Evolutionary conservation across 306 rosid species (phyloP), one percentile per base, ranked within the genome.

Genomic region (Ceratonia siliqua): DNA sequence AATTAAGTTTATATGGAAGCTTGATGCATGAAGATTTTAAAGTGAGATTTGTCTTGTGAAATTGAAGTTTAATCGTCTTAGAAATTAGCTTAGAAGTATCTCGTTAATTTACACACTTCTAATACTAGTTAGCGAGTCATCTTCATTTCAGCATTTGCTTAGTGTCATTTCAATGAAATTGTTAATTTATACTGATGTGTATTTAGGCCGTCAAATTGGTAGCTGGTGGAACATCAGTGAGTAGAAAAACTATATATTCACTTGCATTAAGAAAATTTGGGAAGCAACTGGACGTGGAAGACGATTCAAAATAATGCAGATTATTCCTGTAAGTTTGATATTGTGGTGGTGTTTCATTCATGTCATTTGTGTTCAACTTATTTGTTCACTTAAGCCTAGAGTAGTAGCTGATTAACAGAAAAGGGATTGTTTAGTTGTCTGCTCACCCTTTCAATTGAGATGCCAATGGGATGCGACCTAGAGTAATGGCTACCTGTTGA

Each of bases 171-270:
- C 46, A 28, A 39, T 66, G 21, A 67, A 53, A 65, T 78, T 64
- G 45, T 64, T 68, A 1, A 38, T 21, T 38, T 36, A 2, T 20
- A 10, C 48, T 5, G 9, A 35, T 62, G 11, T 36, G 66, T 58
- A 30, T 80, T 52, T 78, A 95, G 99, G 99, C 98, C 38, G 98
- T 95, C 83, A 95, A 95, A 80, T 72, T 90, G 86, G 97, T 87
- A 41, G 88, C 92, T 20, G 45, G 75, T 45, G 86, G 74, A 81
- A 85, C 96, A 42, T 89, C 96, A 10, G 82, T 64, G 36, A 79
- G 85, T 76, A 90, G 80, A 85, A 95, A 95, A 82, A 62, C 85
- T 5, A 21, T 92, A 78, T 89, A 90, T 78, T 62, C 68, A 20
- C 68, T 62, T 62, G 68, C 68, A 18, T 78, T 94, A 79, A 85